phyloP scores from a whole-genome alignment of 2,329 filamentous ascomycete species.

The Lecanicillium sp. region DNA sequence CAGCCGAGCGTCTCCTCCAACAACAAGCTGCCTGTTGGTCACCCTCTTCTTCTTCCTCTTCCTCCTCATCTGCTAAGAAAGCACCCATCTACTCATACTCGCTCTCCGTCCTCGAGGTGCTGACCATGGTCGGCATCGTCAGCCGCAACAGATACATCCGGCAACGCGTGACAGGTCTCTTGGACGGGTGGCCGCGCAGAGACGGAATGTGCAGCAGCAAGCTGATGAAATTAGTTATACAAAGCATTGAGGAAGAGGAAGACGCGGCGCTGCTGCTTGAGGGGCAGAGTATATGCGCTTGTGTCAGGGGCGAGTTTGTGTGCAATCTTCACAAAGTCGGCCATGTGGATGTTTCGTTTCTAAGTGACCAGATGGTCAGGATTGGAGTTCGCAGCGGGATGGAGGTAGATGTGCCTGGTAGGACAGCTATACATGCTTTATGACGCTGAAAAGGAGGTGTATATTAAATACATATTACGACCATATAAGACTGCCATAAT shows the following conservation, averaged over 20 bases:
- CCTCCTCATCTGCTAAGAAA: background rate
- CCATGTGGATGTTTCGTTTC: too few relatives aligned
- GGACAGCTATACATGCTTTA: too few relatives aligned
- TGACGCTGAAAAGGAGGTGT: too few relatives aligned
- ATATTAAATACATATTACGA: too few relatives aligned
- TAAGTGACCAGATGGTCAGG: too few relatives aligned
- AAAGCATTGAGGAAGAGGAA: background rate
- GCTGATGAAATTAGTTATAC: background rate
- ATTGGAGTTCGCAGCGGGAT: too few relatives aligned
- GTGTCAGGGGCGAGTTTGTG: background rate
- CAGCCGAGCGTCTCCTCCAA: background rate
- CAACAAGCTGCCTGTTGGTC: background rate
- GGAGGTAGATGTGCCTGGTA: too few relatives aligned
- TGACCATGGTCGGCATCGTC: background rate
- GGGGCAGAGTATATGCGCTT: background rate
- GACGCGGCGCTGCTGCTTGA: background rate
- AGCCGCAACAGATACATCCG: background rate
- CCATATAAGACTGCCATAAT: too few relatives aligned
- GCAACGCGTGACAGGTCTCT: background rate
- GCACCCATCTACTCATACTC: background rate
- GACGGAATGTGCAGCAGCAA: constrained; percentile 4
- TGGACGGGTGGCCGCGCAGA: background rate
- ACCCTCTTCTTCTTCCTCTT: too few relatives aligned
- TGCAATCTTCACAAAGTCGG: background rate
- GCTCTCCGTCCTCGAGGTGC: background rate